Evolutionary conservation across 2,329 filamentous ascomycete genomes (phyloP).

Genomic region (Neopestalotiopsis sp.): DNA sequence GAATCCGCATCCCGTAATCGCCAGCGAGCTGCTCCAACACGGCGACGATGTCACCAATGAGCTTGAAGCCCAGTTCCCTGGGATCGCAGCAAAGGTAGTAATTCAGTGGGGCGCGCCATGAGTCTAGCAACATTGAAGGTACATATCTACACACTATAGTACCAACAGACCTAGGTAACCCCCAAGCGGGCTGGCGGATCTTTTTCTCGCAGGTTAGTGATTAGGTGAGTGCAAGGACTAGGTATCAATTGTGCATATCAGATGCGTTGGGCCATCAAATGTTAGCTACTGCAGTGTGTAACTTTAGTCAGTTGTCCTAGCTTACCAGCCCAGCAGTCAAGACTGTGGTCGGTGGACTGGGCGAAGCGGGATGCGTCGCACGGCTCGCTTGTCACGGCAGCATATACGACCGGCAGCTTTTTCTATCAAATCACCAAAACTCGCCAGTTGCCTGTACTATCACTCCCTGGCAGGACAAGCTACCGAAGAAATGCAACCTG

Average conservation of each 20-base stretch:
- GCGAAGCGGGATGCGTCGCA: background rate
- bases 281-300: background rate
- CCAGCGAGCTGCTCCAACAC: background rate
- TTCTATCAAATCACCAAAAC: background rate
- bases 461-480: background rate
- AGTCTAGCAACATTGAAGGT: background rate
- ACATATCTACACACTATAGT: background rate
- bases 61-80: background rate
- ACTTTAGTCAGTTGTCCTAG: background rate
- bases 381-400: background rate
- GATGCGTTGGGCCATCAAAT: background rate
- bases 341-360: background rate
- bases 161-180: background rate
- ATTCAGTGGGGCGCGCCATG: background rate
- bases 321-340: background rate
- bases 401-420: background rate
- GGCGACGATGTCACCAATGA: constrained; percentile 6
- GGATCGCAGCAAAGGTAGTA: background rate
- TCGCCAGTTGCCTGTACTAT: background rate
- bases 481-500: background rate
- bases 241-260: background rate
- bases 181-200: background rate
- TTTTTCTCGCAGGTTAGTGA: background rate
- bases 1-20: background rate
- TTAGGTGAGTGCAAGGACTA: background rate